Base-by-base conservation (phyloP, 148 eudicot genomes). In the Rheum nobile region DNA sequence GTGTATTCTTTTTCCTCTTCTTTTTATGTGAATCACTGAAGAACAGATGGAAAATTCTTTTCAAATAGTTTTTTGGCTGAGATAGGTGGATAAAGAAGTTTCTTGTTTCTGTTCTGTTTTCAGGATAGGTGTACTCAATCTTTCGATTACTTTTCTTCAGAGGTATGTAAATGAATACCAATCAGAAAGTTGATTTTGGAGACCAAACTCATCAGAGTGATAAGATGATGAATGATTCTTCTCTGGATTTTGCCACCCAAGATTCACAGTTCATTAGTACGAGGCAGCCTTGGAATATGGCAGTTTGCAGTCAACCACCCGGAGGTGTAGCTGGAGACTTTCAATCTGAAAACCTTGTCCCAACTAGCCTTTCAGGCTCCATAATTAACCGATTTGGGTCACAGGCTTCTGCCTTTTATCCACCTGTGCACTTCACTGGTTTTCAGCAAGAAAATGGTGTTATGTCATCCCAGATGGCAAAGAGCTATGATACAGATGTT, bases 211-310 rank as follows among this genome's bases (percentile, higher is more conserved):
- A 74, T 19, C 75, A 47, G 28, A 73, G 67, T 31, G 75, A 77
- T 73, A 82, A 74, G 43, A 42, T 75, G 69, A 68, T 73, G 26
- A 75, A 75, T 79, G 78, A 78, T 69, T 75, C 77, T 59, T 37
- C 71, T 31, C 21, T 77, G 39, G 78, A 80, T 55, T 68, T 78
- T 71, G 77, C 69, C 38, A 72, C 42, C 72, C 75, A 74, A 19
- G 41, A 76, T 39, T 75, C 79, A 9, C 77, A 67, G 46, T 79
- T 75, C 46, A 16, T 72, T 9, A 71, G 61, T 73, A 50, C 73
- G 37, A 73, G 77, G 55, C 81, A 78, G 46, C 82, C 84, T 57
- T 80, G 86, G 86, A 78, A 67, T 52, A 29, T 59, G 71, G 74
- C 72, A 13, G 16, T 59, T 77, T 74, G 78, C 72, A 43, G 70